These are phyloP conservation scores for Salpingoeca rosetta DNA, from an alignment of 78 protist genomes.

Conservation along the genomic window DNA sequence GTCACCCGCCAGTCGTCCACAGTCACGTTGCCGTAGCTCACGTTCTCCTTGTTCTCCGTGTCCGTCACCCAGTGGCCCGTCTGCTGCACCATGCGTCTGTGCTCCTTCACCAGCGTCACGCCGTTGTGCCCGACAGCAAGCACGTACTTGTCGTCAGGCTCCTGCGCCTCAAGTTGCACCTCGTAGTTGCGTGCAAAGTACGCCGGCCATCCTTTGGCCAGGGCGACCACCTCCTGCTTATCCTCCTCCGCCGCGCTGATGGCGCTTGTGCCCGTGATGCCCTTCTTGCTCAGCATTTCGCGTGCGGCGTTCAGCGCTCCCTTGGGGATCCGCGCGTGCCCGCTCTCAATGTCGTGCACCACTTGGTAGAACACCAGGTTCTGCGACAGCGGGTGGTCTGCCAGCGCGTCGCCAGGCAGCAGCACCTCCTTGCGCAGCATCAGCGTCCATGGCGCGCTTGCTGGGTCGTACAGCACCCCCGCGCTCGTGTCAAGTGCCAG, in stretches of 20 bases:
- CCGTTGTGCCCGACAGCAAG: background rate
- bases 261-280: background rate
- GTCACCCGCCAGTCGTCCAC: background rate
- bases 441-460: background rate
- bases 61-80: background rate
- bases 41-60: background rate
- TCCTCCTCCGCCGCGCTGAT: background rate
- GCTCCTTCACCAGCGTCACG: background rate
- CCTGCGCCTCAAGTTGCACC: background rate
- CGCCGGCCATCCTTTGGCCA: background rate
- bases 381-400: background rate
- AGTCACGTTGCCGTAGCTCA: background rate
- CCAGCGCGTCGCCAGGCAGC: background rate
- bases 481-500: background rate
- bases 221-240: background rate
- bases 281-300: background rate
- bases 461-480: background rate
- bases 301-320: background rate
- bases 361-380: background rate
- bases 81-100: background rate
- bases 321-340: background rate
- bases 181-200: background rate
- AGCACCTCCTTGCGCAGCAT: slow-evolving; percentile 1
- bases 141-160: background rate
- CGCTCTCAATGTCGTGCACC: background rate